Evolutionary conservation across 2,329 filamentous ascomycete genomes (phyloP).

Genomic region (Fusarium tanahbumbuense): DNA sequence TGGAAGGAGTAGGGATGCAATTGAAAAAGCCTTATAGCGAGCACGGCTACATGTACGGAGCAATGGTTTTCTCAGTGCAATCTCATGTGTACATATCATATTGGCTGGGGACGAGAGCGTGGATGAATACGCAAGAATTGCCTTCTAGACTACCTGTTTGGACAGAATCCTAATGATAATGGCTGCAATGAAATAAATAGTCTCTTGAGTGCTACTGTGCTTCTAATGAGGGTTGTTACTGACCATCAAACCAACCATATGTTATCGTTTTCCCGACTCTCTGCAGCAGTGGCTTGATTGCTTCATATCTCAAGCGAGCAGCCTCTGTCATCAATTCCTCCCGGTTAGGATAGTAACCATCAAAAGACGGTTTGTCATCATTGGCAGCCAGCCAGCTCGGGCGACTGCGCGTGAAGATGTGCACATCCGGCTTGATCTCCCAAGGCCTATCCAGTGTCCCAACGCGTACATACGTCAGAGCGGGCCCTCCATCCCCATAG

Average conservation of each 20-base stretch:
- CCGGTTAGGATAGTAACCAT: slow-evolving; percentile 51
- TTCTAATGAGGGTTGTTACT: background rate
- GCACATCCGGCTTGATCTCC: slow-evolving; percentile 57
- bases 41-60: slow-evolving; percentile 22
- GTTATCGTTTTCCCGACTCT: background rate
- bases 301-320: slow-evolving; percentile 47
- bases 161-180: slow-evolving; percentile 24
- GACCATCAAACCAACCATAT: background rate
- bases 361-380: slow-evolving; percentile 53
- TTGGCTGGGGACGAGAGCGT: slow-evolving; percentile 26
- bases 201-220: background rate
- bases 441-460: slow-evolving; percentile 58
- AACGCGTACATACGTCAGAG: slow-evolving; percentile 54
- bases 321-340: slow-evolving; percentile 50
- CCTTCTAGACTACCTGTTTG: slow-evolving; percentile 30
- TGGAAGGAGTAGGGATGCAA: slow-evolving; percentile 25
- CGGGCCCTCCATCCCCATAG: slow-evolving; percentile 51
- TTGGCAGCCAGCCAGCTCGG: slow-evolving; percentile 53
- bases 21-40: slow-evolving; percentile 18
- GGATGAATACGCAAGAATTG: slow-evolving; percentile 39
- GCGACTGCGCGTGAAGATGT: slow-evolving; percentile 58
- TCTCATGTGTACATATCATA: slow-evolving; percentile 41
- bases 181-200: slow-evolving; percentile 20
- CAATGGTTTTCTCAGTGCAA: slow-evolving; percentile 27
- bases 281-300: slow-evolving; percentile 38